These are phyloP conservation scores for Litsea cubeba DNA, from an alignment of 164 flowering plant genomes.

Conservation along the genomic window DNA sequence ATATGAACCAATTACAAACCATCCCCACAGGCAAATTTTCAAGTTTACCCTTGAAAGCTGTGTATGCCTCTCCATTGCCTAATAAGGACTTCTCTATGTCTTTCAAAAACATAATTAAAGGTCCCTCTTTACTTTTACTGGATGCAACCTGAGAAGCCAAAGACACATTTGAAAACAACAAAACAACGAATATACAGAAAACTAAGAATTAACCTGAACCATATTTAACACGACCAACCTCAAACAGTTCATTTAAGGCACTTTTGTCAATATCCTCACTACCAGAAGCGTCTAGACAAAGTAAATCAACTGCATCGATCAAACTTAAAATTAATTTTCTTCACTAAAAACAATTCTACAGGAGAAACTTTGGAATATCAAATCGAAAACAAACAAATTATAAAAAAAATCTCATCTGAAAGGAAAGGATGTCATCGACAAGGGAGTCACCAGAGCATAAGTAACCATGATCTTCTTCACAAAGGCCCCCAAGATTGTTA, in stretches of 20 bases:
- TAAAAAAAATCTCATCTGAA: background rate
- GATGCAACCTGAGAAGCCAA: conserved; percentile 47
- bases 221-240: conserved; percentile 38
- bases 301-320: conserved; percentile 46
- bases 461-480: conserved; percentile 84
- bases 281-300: conserved; percentile 51
- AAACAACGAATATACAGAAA: background rate
- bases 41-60: conserved; percentile 52
- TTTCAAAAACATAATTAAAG: conserved; percentile 71
- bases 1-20: conserved; percentile 74
- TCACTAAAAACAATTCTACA: background rate
- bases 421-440: background rate
- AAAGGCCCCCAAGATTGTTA: conserved; percentile 74
- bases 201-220: background rate
- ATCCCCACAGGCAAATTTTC: conserved; percentile 65
- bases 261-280: conserved; percentile 65
- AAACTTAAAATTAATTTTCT: conserved; percentile 3
- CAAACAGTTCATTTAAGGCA: conserved; percentile 69
- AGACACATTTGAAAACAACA: background rate
- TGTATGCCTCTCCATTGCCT: conserved; percentile 47
- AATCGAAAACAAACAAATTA: conserved; percentile 1
- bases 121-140: conserved; percentile 47
- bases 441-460: conserved; percentile 67
- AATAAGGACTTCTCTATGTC: conserved; percentile 73
- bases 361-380: background rate